phyloP scores from a whole-genome alignment of 805 yeast genomes.

The Hanseniaspora clermontiae region DNA sequence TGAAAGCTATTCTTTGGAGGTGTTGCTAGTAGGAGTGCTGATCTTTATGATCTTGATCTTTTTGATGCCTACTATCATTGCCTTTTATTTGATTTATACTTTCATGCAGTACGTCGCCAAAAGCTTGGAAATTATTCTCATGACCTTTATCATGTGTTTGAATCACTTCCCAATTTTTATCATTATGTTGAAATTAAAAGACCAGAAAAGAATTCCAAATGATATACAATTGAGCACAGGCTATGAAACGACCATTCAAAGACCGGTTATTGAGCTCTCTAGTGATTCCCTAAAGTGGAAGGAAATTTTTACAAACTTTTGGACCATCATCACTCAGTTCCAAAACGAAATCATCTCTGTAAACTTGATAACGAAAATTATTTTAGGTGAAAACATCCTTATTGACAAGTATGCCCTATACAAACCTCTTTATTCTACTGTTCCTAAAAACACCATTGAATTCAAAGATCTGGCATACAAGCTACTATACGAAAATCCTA shows the following conservation, averaged over 20 bases:
- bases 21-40: conserved; percentile 75
- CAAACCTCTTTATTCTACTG: conserved; percentile 38
- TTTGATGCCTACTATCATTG: conserved; percentile 73
- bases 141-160: conserved; percentile 46
- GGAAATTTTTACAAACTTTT: conserved; percentile 39
- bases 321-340: conserved; percentile 31
- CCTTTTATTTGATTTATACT: conserved; percentile 70
- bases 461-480: conserved; percentile 14
- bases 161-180: conserved; percentile 86
- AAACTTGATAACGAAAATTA: conserved; percentile 30
- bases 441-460: conserved; percentile 33
- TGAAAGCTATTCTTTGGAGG: conserved; percentile 74
- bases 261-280: conserved; percentile 24
- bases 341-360: conserved; percentile 32
- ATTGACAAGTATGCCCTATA: conserved; percentile 40
- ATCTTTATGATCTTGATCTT: conserved; percentile 68
- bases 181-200: conserved; percentile 62
- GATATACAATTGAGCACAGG: conserved; percentile 33
- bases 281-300: conserved; percentile 36
- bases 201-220: conserved; percentile 56
- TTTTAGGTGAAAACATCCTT: conserved; percentile 34
- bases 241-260: background rate
- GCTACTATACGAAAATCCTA: conserved; percentile 16
- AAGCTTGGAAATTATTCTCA: conserved; percentile 38
- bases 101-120: conserved; percentile 42